A percentile compares a stretch with the other conserved stretches of the same genome.
These are phyloP conservation scores for Daedaleopsis nitida DNA, from an alignment of 768 basidiomycete species.

Conservation along the genomic window DNA sequence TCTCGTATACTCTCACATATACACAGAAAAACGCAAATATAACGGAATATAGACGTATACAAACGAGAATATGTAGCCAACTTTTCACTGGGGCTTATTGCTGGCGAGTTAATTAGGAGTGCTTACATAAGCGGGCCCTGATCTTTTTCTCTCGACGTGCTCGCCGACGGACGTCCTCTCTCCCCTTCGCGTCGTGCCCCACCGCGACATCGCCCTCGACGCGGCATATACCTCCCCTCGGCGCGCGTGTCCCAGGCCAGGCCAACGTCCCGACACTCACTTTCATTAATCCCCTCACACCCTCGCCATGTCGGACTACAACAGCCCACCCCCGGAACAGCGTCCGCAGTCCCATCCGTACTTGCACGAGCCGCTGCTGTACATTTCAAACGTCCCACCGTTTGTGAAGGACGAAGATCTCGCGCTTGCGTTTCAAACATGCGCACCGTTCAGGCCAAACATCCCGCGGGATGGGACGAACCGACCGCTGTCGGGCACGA, in stretches of 20 bases:
- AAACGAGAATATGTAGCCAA: too few relatives aligned
- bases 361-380: conserved; percentile 79
- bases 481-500: conserved; percentile 64
- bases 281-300: conserved; percentile 2
- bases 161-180: background rate
- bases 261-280: background rate
- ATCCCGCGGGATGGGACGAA: conserved; percentile 62
- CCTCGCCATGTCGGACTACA: conserved; percentile 31
- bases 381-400: conserved; percentile 77
- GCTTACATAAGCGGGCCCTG: conserved; percentile 1
- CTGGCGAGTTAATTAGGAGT: background rate
- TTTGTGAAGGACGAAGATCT: conserved; percentile 77
- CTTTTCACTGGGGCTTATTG: background rate
- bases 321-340: conserved; percentile 19
- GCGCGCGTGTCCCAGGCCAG: background rate
- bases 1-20: too few relatives aligned
- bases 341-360: conserved; percentile 68
- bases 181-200: background rate
- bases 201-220: background rate
- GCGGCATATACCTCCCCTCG: background rate
- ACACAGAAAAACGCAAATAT: too few relatives aligned
- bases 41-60: too few relatives aligned
- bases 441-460: conserved; percentile 81
- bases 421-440: conserved; percentile 69
- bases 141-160: conserved; percentile 4